phyloP scores from a whole-genome alignment of 179 eudicot genomes.

The Spinacia oleracea region DNA sequence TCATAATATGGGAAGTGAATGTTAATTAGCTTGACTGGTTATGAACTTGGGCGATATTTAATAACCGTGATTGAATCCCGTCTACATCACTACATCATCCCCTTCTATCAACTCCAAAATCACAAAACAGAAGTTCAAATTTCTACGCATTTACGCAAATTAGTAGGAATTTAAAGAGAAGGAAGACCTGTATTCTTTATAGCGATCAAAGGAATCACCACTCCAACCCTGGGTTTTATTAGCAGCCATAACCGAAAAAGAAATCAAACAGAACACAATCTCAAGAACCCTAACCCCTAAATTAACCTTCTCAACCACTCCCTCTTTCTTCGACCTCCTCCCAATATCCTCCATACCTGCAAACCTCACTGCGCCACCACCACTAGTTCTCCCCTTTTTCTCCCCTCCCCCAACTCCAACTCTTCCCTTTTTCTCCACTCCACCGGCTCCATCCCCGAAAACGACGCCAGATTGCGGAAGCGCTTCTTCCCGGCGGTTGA shows the following conservation, averaged over 20 bases:
- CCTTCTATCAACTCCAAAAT: no score
- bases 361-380: conserved; percentile 21
- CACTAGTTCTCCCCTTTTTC: conserved; percentile 14
- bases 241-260: conserved; percentile 82
- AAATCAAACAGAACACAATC: conserved; percentile 60
- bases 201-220: conserved; percentile 91
- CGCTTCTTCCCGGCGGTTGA: conserved; percentile 40
- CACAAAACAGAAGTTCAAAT: no score
- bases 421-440: conserved; percentile 23
- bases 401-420: conserved; percentile 24
- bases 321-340: conserved; percentile 20
- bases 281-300: conserved; percentile 69
- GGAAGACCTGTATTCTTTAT: conserved; percentile 71
- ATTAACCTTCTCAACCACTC: conserved; percentile 41
- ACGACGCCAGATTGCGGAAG: conserved; percentile 24
- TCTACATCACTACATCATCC: no score
- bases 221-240: conserved; percentile 86
- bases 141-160: no score
- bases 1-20: no score
- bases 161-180: not conserved
- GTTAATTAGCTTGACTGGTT: no score
- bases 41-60: no score
- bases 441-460: conserved; percentile 25
- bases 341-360: conserved; percentile 23
- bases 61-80: no score